phyloP scores from a whole-genome alignment of 1,284 basidiomycete species.

The Tilletia setariae region DNA sequence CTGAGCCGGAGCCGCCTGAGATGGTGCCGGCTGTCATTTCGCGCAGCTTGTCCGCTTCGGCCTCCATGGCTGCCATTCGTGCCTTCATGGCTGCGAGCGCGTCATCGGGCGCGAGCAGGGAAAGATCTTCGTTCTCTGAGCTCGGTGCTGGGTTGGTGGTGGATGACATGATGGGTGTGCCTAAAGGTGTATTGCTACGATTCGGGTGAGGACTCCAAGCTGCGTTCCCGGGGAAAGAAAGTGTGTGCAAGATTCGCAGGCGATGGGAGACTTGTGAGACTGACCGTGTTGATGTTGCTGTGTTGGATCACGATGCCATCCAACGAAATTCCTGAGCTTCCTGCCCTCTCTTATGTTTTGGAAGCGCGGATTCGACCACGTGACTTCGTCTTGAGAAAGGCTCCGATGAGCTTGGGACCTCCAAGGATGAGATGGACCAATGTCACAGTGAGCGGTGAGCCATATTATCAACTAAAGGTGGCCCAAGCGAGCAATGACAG shows the following conservation, averaged over 20 bases:
- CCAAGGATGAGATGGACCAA: no score
- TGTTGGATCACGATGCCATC: background rate
- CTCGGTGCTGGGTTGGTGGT: background rate
- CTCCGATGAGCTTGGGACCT: no score
- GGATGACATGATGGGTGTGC: background rate
- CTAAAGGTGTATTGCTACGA: background rate
- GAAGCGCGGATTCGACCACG: no score
- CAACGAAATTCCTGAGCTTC: background rate
- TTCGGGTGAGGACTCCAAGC: no score
- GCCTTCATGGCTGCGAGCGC: slow-evolving; percentile 75
- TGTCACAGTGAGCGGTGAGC: no score
- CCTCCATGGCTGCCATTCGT: slow-evolving; percentile 73
- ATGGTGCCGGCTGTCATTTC: slow-evolving; percentile 62
- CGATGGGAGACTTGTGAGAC: no score
- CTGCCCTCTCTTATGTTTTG: background rate
- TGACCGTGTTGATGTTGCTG: slow-evolving; percentile 1
- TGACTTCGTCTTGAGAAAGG: no score
- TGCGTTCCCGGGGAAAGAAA: no score
- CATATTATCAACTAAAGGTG: no score
- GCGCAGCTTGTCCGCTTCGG: slow-evolving; percentile 79
- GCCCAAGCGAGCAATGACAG: no score
- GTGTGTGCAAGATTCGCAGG: no score
- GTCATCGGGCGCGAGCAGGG: slow-evolving; percentile 27
- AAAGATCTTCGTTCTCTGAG: background rate
- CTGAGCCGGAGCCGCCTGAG: slow-evolving; percentile 53